Evolutionary conservation across 2,329 filamentous ascomycete genomes (phyloP), one percentile per base, ranked within the genome.

Genomic region (Fusarium sp.): DNA sequence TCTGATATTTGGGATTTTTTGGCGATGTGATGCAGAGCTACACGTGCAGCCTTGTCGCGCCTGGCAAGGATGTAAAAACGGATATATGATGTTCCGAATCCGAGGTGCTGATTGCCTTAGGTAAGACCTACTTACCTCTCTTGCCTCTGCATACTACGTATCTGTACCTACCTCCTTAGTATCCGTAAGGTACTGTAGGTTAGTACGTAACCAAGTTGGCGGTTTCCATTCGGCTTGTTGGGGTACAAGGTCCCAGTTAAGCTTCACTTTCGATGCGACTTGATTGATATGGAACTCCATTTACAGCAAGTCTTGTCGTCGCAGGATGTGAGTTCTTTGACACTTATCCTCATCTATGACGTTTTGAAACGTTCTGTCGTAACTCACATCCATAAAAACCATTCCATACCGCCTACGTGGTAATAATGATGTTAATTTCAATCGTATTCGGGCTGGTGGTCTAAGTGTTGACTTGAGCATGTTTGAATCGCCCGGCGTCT

Each of bases 21-120:
- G 67, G 64, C 68, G 52, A 65, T 70, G 57, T 63, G 58, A 58
- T 67, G 63, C 21, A 58, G 67, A 71, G 67, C 63, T 63, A 67
- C 70, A 72, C 72, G 68, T 72, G 67, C 72, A 74, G 70, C 71
- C 70, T 74, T 48, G 72, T 72, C 72, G 74, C 71, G 74, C 67
- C 63, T 51, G 51, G 45, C 67, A 65, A 59, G 67, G 67, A 57
- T 59, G 15, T 23, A 11, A 14, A 6, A 13, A 25, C 64, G 74
- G 70, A 54, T 5, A 15, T 36, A 51, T n/a, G 11, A 70, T 71
- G 18, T 45, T 67, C 71, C 71, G 56, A 3, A 2, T 42, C 67
- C 60, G 64, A 18, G 2, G 2, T 8, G 10, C 2, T 10, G 51
- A 20, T 67, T 55, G 55, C 41, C 35, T 67, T n/a, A n/a, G n/a